A percentile compares a stretch with the other conserved stretches of the same genome.
phyloP scores from a whole-genome alignment of 2,329 filamentous ascomycete species.

The Colletotrichum sp. region DNA sequence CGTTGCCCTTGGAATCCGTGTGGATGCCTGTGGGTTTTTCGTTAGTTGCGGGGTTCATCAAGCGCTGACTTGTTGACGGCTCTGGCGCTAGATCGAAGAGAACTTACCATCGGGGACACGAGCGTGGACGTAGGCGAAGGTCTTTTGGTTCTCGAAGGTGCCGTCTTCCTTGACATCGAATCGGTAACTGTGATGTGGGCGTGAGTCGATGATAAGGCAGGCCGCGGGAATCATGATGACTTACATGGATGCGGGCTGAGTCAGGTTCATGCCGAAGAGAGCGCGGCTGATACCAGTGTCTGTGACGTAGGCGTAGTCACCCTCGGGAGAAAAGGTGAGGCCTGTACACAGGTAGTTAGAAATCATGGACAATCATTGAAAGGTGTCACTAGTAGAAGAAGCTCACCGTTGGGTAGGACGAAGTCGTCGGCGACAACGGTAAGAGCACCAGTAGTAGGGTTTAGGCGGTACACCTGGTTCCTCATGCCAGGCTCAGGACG shows the following conservation, averaged over 20 bases:
- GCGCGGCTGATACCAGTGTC: conserved; percentile 59
- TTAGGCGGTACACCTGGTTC: conserved; percentile 64
- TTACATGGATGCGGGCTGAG: conserved; percentile 52
- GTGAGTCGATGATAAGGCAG: not conserved
- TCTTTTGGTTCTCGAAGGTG: conserved; percentile 51
- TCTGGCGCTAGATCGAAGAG: not conserved
- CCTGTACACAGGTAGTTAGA: conserved; percentile 34
- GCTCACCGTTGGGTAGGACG: conserved; percentile 52
- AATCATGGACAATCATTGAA: fast-evolving
- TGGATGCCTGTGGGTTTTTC: conserved; percentile 49
- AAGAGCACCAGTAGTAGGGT: conserved; percentile 53
- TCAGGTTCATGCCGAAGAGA: conserved; percentile 45
- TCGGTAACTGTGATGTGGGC: conserved; percentile 40
- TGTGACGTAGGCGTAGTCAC: conserved; percentile 57
- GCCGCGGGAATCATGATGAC: conserved; percentile 18
- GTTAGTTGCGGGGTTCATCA: not conserved
- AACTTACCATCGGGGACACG: conserved; percentile 62
- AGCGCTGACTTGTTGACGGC: conserved; percentile 26
- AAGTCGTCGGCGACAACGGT: conserved; percentile 64
- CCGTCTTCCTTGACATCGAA: conserved; percentile 50
- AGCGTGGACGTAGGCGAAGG: conserved; percentile 60
- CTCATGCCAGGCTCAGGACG: conserved; percentile 56
- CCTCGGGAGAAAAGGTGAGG: conserved; percentile 60
- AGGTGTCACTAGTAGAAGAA: conserved; percentile 5
- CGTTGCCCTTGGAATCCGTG: conserved; percentile 57